Conservation (phyloP, 305 asterid species). For the Rubia balearica region DNA sequence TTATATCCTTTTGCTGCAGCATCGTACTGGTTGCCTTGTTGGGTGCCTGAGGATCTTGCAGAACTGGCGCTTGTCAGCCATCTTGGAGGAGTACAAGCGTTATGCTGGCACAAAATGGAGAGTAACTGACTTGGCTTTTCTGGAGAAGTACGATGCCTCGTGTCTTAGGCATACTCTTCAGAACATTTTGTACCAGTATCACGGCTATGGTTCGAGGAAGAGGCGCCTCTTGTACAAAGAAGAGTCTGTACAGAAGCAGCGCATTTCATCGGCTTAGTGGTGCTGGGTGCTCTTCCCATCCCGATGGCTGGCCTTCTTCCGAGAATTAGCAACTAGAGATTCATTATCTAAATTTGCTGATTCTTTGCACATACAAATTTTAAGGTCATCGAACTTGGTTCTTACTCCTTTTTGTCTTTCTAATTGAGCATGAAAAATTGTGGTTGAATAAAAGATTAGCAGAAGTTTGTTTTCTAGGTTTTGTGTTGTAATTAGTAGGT, state of each 20-base stretch:
- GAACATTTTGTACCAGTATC: conserved; percentile 35
- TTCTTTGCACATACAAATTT: conserved; percentile 14
- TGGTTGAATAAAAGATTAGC: neutral
- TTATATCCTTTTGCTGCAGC: conserved; percentile 24
- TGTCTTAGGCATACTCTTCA: conserved; percentile 33
- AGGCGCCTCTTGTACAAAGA: conserved; percentile 29
- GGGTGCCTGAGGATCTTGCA: conserved; percentile 44
- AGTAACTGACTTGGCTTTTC: conserved; percentile 26
- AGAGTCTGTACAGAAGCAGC: conserved; percentile 31
- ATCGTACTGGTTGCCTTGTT: conserved; percentile 39
- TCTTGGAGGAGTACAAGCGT: conserved; percentile 40
- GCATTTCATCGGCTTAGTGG: conserved; percentile 23
- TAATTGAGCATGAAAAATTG: neutral
- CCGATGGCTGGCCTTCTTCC: conserved; percentile 6
- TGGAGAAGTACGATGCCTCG: conserved; percentile 32
- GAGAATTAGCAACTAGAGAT: conserved; percentile 12
- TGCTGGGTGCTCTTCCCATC: neutral
- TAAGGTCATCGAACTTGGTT: neutral
- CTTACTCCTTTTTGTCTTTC: neutral
- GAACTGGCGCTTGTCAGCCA: conserved; percentile 37
- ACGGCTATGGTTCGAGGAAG: conserved; percentile 31
- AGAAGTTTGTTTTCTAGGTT: neutral
- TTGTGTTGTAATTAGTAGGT: neutral
- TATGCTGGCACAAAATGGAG: conserved; percentile 37
- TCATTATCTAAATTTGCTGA: conserved; percentile 6